Evolutionary conservation across 2,329 filamentous ascomycete genomes (phyloP), one percentile per base, ranked within the genome.

Genomic region (Colletotrichum godetiae): DNA sequence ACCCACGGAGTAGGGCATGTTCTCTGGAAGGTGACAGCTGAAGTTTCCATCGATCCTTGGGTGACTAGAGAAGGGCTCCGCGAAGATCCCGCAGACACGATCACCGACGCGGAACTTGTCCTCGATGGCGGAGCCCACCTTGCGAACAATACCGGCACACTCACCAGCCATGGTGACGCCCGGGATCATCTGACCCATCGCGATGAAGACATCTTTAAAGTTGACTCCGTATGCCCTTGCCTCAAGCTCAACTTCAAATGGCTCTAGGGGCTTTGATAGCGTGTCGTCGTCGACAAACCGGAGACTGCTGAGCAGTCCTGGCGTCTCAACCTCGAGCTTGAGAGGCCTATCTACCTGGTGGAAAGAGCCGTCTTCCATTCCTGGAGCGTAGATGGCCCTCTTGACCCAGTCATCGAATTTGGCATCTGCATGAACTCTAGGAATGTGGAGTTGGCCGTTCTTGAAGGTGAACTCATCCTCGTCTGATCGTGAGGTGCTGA

Each of bases 1-100:
- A 1, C 81, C 84, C 2, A 78, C 78, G 42, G 81, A 80, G 53
- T 85, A 84, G 0, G 78, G 76, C 72, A 86, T 78, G 11, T 78
- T 76, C 0, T 77, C 76, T 0, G 85, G 84, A 2, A 88, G 82
- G 11, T 80, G 78, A 49, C 81, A 80, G 0, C 76, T 55, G 31
- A 76, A 73, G 24, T 31, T 56, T 10, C 27, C 24, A 22, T 24
- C n/a, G 15, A 60, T 33, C 29, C 68, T 37, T 5, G 56, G 24
- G 6, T 31, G 68, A 63, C 61, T 71, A 12, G 35, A 24, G 11
- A 71, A 53, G 31, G 68, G 42, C 55, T 58, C 33, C 12, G 46
- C 68, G 15, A 22, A 46, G 22, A 67, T 49, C 5, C 61, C 68
- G 53, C 57, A 55, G 19, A 76, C 77, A 1, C 79, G 70, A 35